These are phyloP conservation scores for Saccharomyces jurei DNA, from an alignment of 805 yeast genomes.

Conservation along the genomic window DNA sequence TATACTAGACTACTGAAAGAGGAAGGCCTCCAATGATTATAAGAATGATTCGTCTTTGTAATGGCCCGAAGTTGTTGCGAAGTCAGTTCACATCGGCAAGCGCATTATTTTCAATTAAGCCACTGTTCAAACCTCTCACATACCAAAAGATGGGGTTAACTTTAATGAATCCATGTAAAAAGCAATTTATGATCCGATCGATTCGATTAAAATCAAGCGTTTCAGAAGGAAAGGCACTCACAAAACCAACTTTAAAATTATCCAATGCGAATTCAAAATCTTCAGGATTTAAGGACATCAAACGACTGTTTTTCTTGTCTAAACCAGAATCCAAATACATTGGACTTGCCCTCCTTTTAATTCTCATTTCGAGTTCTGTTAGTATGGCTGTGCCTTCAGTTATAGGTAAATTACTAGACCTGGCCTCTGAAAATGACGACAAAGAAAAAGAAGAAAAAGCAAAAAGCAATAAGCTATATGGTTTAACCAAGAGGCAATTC, in stretches of 20 bases:
- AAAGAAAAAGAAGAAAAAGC: conserved; percentile 23
- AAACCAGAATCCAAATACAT: conserved; percentile 49
- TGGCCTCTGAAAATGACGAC: conserved; percentile 35
- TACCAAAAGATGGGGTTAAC: neutral
- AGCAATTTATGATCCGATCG: neutral
- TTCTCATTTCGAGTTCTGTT: conserved; percentile 66
- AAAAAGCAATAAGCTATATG: conserved; percentile 37
- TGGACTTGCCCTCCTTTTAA: conserved; percentile 51
- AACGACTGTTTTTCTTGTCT: conserved; percentile 46
- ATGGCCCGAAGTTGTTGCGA: neutral
- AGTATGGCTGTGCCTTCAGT: conserved; percentile 75
- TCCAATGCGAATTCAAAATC: conserved; percentile 31
- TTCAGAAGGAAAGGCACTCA: neutral
- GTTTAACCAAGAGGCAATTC: conserved; percentile 57
- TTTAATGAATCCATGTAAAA: neutral
- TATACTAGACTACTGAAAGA: neutral
- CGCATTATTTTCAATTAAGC: neutral
- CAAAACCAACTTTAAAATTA: conserved; percentile 9
- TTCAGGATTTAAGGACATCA: conserved; percentile 30
- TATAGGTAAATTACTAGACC: conserved; percentile 81
- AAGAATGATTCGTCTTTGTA: neutral
- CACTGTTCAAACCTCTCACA: neutral
- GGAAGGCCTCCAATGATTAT: neutral
- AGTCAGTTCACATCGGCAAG: neutral
- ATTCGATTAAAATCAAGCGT: neutral